Evolutionary conservation across 2,329 filamentous ascomycete genomes (phyloP).

Genomic region (Phyllosticta citribraziliensis): DNA sequence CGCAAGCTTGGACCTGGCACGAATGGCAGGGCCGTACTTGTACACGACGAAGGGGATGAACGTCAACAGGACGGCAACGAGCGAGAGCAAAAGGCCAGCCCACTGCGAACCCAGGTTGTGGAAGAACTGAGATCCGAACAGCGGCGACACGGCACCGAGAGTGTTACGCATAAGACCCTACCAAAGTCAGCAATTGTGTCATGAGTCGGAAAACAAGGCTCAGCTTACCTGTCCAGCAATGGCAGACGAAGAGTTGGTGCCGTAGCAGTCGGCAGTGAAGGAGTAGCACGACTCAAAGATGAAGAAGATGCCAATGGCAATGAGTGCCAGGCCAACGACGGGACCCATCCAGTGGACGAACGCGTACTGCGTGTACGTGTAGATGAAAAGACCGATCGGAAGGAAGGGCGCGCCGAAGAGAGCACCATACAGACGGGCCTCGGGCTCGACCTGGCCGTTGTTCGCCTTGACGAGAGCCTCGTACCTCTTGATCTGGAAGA

Average conservation of each 20-base stretch:
- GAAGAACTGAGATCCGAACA: slow-evolving; percentile 45
- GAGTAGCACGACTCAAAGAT: slow-evolving; percentile 38
- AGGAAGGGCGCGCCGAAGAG: slow-evolving; percentile 39
- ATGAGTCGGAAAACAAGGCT: no score
- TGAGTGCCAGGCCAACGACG: slow-evolving; percentile 39
- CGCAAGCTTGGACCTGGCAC: slow-evolving; percentile 32
- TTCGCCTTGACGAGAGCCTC: slow-evolving; percentile 30
- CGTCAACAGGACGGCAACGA: slow-evolving; percentile 35
- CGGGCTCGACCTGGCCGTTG: slow-evolving; percentile 30
- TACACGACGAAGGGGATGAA: slow-evolving; percentile 37
- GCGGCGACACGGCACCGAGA: slow-evolving; percentile 42
- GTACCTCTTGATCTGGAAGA: slow-evolving; percentile 44
- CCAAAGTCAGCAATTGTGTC: no score
- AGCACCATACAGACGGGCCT: slow-evolving; percentile 40
- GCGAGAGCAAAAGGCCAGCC: slow-evolving; percentile 39
- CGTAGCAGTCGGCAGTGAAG: slow-evolving; percentile 45
- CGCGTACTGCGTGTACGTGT: slow-evolving; percentile 44
- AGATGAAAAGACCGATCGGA: slow-evolving; percentile 43
- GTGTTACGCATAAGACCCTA: slow-evolving; percentile 43
- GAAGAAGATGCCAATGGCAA: slow-evolving; percentile 46
- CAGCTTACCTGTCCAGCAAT: slow-evolving; percentile 35
- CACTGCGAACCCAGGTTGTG: slow-evolving; percentile 45
- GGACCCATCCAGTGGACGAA: slow-evolving; percentile 41
- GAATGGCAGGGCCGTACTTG: slow-evolving; percentile 31
- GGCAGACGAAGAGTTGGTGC: slow-evolving; percentile 33